A percentile compares a stretch with the other conserved stretches of the same genome.
Evolutionary conservation across 208 protist species (phyloP).

Genomic region (Balamuthia mandrillaris): DNA sequence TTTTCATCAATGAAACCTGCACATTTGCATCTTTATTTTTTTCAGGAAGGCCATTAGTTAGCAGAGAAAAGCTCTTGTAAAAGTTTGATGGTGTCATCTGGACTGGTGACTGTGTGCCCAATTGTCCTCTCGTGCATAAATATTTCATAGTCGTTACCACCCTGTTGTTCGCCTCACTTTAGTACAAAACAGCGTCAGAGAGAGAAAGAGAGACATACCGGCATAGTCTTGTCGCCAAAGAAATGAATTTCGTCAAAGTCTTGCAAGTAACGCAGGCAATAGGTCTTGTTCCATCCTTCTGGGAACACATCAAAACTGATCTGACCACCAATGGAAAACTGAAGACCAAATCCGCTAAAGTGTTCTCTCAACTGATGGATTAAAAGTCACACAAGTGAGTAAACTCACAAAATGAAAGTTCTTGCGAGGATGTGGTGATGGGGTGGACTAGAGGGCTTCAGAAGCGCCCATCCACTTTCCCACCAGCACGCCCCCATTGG

Average conservation of each 20-base stretch:
- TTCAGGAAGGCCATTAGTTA: no score
- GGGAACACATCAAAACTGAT: slow-evolving; percentile 99
- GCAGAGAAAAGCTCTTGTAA: no score
- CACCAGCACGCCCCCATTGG: no score
- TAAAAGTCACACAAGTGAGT: no score
- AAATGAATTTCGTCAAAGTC: slow-evolving; percentile 97
- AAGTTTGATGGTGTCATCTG: slow-evolving; percentile 96
- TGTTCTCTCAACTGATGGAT: slow-evolving; percentile 78
- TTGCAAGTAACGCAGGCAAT: slow-evolving; percentile 92
- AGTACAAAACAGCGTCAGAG: no score
- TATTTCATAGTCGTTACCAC: slow-evolving; percentile 99
- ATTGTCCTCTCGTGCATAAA: slow-evolving; percentile 82
- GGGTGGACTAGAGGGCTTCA: no score
- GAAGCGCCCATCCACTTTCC: no score
- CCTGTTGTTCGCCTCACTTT: no score
- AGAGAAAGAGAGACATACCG: slow-evolving; percentile 13
- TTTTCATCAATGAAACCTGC: no score
- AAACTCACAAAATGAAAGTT: no score
- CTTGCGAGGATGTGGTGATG: no score
- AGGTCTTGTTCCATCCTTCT: slow-evolving; percentile 98
- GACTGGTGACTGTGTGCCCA: slow-evolving; percentile 89
- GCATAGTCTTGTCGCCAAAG: slow-evolving; percentile 98
- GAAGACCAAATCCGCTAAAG: slow-evolving; percentile 80
- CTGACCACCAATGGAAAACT: slow-evolving; percentile 97
- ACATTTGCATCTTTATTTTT: no score